Evolutionary conservation across 495 filamentous ascomycete species (phyloP), one percentile per base, ranked within the genome.

Genomic region (Mytilinidion resinicola): DNA sequence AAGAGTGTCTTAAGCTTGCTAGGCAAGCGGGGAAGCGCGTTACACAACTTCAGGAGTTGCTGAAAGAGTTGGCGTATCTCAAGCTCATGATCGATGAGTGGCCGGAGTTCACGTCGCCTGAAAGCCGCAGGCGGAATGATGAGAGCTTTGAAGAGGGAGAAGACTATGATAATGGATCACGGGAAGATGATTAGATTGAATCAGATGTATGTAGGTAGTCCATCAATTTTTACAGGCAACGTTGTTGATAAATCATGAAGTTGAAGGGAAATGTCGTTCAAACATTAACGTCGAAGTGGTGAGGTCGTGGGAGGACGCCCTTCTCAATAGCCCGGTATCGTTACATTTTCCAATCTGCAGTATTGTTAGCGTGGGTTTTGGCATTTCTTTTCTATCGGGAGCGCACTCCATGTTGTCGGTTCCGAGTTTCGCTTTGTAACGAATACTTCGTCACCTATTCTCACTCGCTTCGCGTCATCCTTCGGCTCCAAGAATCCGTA

Each of bases 391-490:
- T 48, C 14, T 35, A 34, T 47, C 11, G 36, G 21, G 39, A 41
- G 36, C 17, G 43, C 66, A 89, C 85, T 79, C 63, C 80, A 86
- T 47, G 72, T 77, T 15, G 84, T 85, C 67, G 82, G 71, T 65
- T 86, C 80, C 33, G 71, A 64, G 53, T 82, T 82, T 60, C 76
- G 69, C 67, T 74, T 78, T 12, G 75, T 77, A 33, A 95, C 83
- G 36, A 59, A 62, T 15, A 91, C 82, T 67, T 83, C 79, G 74
- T 92, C 88, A 0, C 90, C 90, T 37, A 93, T 81, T 4, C 70
- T 73, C 37, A 92, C 72, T 44, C 56, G 35, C 56, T 66, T 21
- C 48, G 67, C 38, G 17, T 64, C 62, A 11, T 66, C 70, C 43
- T 69, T 68, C 38, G 63, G 55, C 36, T 74, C 70, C 43, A 87